Percentiles rank a stretch among this genome's conserved stretches.
These are phyloP conservation scores for Pinus taeda DNA, from an alignment of 75 land plant genomes.

Conservation along the genomic window DNA sequence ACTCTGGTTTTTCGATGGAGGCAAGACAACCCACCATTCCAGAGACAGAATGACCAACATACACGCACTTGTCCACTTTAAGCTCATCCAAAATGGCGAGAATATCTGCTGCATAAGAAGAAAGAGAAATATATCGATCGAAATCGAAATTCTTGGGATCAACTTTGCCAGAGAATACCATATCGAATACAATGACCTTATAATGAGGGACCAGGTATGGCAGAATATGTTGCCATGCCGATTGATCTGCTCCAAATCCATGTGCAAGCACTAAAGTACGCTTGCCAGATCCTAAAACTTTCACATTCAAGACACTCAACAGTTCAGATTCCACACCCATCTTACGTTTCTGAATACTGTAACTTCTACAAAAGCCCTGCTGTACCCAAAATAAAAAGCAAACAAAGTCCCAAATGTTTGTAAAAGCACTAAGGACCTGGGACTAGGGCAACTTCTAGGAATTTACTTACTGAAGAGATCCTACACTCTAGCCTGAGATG, in stretches of 20 bases:
- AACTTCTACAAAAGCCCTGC: no score
- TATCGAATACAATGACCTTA: conserved; percentile 19
- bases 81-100: conserved; percentile 28
- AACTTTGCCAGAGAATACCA: conserved; percentile 25
- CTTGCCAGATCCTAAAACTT: conserved; percentile 19
- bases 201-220: conserved; percentile 28
- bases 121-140: conserved; percentile 17
- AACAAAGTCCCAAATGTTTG: no score
- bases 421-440: no score
- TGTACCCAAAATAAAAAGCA: no score
- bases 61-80: conserved; percentile 13
- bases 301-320: conserved; percentile 22
- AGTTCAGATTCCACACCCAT: conserved; percentile 5
- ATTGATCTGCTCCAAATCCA: conserved; percentile 33
- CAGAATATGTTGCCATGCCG: conserved; percentile 25
- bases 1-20: conserved; percentile 17
- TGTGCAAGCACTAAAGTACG: conserved; percentile 22
- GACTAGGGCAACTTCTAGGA: no score
- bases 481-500: no score
- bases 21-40: conserved; percentile 41
- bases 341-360: background rate
- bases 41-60: conserved; percentile 29
- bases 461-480: no score
- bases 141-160: conserved; percentile 24
- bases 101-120: conserved; percentile 22